These are phyloP conservation scores for Polytrichum commune DNA, from an alignment of 225 moss, liverwort and hornwort species.

Conservation along the genomic window DNA sequence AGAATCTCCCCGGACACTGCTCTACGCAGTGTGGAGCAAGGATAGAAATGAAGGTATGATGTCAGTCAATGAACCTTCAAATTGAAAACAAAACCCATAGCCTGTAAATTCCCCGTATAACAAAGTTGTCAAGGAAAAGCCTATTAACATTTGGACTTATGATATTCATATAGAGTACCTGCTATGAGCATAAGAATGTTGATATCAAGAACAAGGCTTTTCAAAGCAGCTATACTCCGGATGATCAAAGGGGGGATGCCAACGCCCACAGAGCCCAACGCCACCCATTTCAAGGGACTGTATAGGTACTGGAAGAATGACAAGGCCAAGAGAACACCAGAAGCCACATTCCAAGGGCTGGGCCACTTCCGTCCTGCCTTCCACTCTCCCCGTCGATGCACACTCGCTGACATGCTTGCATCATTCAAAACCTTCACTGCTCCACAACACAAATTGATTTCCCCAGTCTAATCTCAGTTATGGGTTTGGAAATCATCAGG, in stretches of 20 bases:
- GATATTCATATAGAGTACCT: constrained; percentile 16
- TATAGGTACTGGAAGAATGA: constrained; percentile 57
- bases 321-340: constrained; percentile 34
- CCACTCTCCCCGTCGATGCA: constrained; percentile 48
- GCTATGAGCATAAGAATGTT: constrained; percentile 67
- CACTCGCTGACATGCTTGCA: constrained; percentile 50
- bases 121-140: too few relatives aligned
- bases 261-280: constrained; percentile 46
- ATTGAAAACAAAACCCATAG: too few relatives aligned
- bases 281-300: constrained; percentile 53
- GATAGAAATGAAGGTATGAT: too few relatives aligned
- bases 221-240: constrained; percentile 37
- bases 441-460: constrained; percentile 7
- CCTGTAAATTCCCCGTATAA: background rate
- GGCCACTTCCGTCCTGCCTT: constrained; percentile 52
- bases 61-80: too few relatives aligned
- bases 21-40: too few relatives aligned
- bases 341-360: constrained; percentile 52
- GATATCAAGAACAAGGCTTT: constrained; percentile 51
- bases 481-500: too few relatives aligned
- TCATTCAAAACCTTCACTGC: constrained; percentile 57
- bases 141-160: too few relatives aligned
- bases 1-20: too few relatives aligned
- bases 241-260: constrained; percentile 46
- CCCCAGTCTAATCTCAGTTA: too few relatives aligned